Percentiles rank a stretch among this genome's conserved stretches.
These are phyloP conservation scores for Parathielavia hyrcaniae DNA, from an alignment of 495 filamentous ascomycete genomes.

Conservation along the genomic window DNA sequence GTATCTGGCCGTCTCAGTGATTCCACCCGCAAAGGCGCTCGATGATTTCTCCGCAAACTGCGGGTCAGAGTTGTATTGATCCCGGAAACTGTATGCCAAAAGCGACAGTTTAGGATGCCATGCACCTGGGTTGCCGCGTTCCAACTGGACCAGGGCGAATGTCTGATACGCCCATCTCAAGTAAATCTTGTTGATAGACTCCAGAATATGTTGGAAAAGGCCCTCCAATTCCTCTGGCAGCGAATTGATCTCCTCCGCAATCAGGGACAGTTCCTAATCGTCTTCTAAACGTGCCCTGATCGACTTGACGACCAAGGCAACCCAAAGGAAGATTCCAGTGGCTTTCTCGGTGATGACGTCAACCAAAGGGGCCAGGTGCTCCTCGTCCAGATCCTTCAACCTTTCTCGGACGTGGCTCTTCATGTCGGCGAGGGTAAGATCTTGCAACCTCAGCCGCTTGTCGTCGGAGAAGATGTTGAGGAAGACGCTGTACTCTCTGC, in stretches of 20 bases:
- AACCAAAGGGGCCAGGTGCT: neutral
- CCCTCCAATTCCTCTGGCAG: neutral
- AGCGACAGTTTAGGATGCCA: neutral
- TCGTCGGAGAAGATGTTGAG: conserved; percentile 24
- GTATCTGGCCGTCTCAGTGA: neutral
- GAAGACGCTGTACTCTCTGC: conserved; percentile 36
- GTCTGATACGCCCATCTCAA: too few species aligned
- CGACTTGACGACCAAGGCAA: conserved; percentile 3
- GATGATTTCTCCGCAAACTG: neutral
- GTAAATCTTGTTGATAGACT: neutral
- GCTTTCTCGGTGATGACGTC: conserved; percentile 1
- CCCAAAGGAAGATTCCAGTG: conserved; percentile 10
- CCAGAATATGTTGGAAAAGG: neutral
- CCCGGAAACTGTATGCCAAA: neutral
- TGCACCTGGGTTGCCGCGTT: neutral
- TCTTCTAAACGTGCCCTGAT: neutral
- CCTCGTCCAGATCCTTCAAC: neutral
- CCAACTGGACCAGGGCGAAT: too few species aligned
- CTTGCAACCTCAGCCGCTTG: conserved; percentile 3
- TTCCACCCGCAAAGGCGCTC: neutral
- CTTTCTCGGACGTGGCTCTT: conserved; percentile 15
- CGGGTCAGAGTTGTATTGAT: neutral
- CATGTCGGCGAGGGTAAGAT: conserved; percentile 10
- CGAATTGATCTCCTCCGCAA: neutral
- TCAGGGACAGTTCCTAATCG: neutral